Percentiles rank a stretch among this genome's conserved stretches.
Conservation (phyloP, 2,329 filamentous ascomycete species). For the Sporothrix globosa region DNA sequence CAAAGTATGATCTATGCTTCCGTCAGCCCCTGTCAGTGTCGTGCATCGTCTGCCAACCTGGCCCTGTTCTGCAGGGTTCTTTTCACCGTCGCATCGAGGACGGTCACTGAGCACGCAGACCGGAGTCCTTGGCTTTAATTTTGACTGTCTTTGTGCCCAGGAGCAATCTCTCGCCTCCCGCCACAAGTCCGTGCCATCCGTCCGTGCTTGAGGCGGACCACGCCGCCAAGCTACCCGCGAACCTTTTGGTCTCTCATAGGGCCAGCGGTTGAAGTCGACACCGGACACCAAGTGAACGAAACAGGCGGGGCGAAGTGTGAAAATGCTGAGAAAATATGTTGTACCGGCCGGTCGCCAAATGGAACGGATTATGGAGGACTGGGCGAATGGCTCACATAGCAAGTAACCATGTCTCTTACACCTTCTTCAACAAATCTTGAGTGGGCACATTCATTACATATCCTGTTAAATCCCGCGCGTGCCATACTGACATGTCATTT, state of each 20-base stretch:
- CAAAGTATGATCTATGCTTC: not conserved
- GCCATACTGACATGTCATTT: conserved; percentile 22
- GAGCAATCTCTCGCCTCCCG: not conserved
- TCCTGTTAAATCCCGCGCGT: conserved; percentile 12
- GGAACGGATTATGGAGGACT: conserved; percentile 8
- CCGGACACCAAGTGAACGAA: not conserved
- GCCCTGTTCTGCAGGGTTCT: conserved; percentile 23
- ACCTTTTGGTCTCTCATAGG: not conserved
- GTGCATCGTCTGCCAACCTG: not conserved
- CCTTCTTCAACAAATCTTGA: not conserved
- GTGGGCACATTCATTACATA: not conserved
- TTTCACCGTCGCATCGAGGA: conserved; percentile 4
- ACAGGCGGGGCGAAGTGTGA: not conserved
- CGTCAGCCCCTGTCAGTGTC: not conserved
- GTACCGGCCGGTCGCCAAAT: not conserved
- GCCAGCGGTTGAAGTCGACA: not conserved
- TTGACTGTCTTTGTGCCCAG: not conserved
- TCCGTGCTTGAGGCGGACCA: not conserved
- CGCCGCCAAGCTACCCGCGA: not conserved
- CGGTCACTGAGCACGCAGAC: conserved; percentile 5
- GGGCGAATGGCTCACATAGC: no score
- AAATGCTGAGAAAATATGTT: not conserved
- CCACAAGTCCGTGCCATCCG: conserved; percentile 1
- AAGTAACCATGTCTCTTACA: not conserved
- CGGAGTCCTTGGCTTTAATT: conserved; percentile 10